Percentiles rank a stretch among this genome's conserved stretches.
Conservation (phyloP, 2,329 filamentous ascomycete species). For the Botrytis byssoidea region DNA sequence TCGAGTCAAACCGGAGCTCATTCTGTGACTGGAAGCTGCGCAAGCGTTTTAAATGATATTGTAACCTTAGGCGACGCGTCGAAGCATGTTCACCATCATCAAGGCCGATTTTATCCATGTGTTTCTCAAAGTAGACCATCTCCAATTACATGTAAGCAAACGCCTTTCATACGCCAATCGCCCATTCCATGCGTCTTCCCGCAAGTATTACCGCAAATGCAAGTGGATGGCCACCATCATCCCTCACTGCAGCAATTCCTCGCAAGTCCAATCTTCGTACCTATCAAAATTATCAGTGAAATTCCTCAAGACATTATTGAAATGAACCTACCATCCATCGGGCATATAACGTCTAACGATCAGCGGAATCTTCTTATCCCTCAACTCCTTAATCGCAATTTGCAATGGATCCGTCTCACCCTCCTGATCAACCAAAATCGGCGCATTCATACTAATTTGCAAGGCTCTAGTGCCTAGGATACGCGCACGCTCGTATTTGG, state of each 20-base stretch:
- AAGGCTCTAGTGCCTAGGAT: constrained; percentile 90
- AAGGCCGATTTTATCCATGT: not conserved
- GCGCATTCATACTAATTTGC: constrained; percentile 98
- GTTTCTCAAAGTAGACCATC: not conserved
- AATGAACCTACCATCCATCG: constrained; percentile 78
- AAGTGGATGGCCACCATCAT: constrained; percentile 12
- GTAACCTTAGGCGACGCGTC: not conserved
- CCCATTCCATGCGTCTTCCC: constrained; percentile 30
- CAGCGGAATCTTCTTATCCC: constrained; percentile 97
- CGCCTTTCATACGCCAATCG: constrained; percentile 36
- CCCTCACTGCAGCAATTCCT: constrained; percentile 68
- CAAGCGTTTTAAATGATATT: not conserved
- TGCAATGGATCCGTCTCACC: constrained; percentile 97
- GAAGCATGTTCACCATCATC: not conserved
- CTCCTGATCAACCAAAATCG: constrained; percentile 92
- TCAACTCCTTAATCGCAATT: constrained; percentile 95
- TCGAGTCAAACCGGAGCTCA: not conserved
- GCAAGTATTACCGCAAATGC: constrained; percentile 17
- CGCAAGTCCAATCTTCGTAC: constrained; percentile 99
- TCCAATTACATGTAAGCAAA: constrained; percentile 14
- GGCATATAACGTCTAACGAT: constrained; percentile 94
- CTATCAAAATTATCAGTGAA: constrained; percentile 26
- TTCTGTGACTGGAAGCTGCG: not conserved
- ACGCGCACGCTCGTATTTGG: constrained; percentile 94
- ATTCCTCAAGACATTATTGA: not conserved